Evolutionary conservation across 179 eudicot species (phyloP), one percentile per base, ranked within the genome.

Genomic region (Spinacia oleracea): DNA sequence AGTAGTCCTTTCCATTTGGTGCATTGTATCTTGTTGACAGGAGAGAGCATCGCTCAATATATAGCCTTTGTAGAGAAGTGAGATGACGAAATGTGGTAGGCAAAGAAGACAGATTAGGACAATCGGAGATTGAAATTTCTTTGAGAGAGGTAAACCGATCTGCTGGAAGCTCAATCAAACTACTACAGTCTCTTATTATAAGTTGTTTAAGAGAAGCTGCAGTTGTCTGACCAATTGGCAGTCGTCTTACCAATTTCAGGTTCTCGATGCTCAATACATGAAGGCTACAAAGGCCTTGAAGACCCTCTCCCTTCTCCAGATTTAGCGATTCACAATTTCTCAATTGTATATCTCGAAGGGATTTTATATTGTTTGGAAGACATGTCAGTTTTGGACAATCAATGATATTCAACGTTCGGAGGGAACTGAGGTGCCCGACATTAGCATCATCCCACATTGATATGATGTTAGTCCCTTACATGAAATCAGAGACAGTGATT

Each of bases 301-400:
- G 20, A 2, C 55, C 68, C 40, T 66, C 73, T 55, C 21, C 66
- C 15, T 34, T 31, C 2, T n/a, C 53, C 74, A 83, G 56, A 72
- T 83, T 78, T 6, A 83, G 29, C 38, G 6, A 25, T 40, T 23
- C 38, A 66, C 83, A 83, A 32, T 75, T 12, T 10, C 8, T 2
- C 1, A 83, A 31, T 43, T 79, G 23, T n/a, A 4, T 21, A 32
- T 79, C 45, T 9, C 79, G 85, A 27, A 83, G 62, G 16, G 11
- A 3, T 58, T 18, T 63, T 25, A 70, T 70, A 67, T 71, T 55
- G 46, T 71, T 72, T 9, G 85, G 85, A 42, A 83, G 73, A 5
- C 51, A 16, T 32, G 74, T 43, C 59, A 83, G 6, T 23, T n/a
- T 60, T 0, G 82, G 82, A 79, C 92, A n/a, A n/a, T n/a, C n/a